A percentile compares a stretch with the other conserved stretches of the same genome.
Conservation (phyloP, 768 basidiomycete species). For the Coprinopsis cinerea region DNA sequence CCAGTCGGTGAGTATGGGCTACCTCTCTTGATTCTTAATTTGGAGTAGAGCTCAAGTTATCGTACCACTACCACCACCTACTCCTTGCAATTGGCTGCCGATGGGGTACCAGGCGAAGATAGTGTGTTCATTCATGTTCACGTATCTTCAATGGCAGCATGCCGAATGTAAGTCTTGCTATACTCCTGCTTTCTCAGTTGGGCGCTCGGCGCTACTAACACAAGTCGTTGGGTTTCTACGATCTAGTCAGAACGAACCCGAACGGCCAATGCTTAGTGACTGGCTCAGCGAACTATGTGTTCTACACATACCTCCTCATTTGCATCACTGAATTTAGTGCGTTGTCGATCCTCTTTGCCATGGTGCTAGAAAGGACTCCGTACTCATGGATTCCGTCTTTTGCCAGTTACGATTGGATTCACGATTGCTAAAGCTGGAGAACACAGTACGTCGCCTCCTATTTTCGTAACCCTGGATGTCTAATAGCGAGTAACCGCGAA, state of each 20-base stretch:
- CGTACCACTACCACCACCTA: background rate
- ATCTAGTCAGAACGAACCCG: background rate
- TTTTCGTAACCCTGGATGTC: background rate
- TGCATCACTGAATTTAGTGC: background rate
- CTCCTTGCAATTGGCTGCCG: background rate
- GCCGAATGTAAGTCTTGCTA: background rate
- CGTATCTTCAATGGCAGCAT: background rate
- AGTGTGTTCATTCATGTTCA: background rate
- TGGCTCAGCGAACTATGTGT: background rate
- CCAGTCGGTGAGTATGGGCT: background rate
- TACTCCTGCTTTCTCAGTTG: background rate
- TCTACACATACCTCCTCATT: background rate
- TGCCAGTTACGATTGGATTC: background rate
- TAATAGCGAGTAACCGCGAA: background rate
- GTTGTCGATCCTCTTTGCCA: background rate
- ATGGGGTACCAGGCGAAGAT: background rate
- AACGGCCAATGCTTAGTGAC: background rate
- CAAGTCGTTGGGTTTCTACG: no score
- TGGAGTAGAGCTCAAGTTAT: no score
- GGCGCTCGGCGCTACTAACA: background rate
- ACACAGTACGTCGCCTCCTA: background rate
- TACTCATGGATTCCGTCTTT: no score
- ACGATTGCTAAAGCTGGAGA: background rate
- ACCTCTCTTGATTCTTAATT: no score
- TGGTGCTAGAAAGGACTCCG: no score